Evolutionary conservation across 495 filamentous ascomycete species (phyloP), one percentile per base, ranked within the genome.

Genomic region (Bombardia bombarda): DNA sequence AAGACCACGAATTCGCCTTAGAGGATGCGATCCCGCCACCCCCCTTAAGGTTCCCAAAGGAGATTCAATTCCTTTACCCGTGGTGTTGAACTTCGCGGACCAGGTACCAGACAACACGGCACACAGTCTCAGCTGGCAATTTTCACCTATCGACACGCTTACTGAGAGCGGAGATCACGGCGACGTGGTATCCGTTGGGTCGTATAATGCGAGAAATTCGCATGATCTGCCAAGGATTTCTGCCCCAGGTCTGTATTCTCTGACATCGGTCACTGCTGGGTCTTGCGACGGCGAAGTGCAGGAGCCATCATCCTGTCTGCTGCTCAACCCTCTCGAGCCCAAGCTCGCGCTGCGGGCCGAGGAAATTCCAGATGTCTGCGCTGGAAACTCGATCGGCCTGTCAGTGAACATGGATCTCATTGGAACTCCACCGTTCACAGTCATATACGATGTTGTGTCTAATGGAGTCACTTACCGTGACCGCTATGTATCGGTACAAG

Each of bases 311-410:
- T 87, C 89, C 20, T 97, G 89, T 58, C 68, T 95, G 41, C 65
- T 98, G 37, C 75, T 86, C 30, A 96, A 95, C 49, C 92, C 92
- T 13, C 86, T 90, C 0, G 82, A 95, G 64, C 92, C 92, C 20
- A 78, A 81, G 26, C 50, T 98, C 41, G 65, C 75, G 4, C 67
- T 97, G 28, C 74, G 69, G 32, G 63, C 79, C 2, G 83, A 94
- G 51, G 82, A 87, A 51, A 86, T 97, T 24, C 82, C 83, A 30
- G 92, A 97, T 57, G 94, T 90, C 51, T 98, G 92, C 62, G 90
- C 89, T 30, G 86, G 88, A 37, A 94, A 86, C 53, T 86, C 90
- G 0, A 84, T 98, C 48, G 92, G 92, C 18, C 71, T 97, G 28
- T 73, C 81, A 9, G 86, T 98, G 18, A 85, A 89, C 51, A 65